Evolutionary conservation across 2,329 filamentous ascomycete genomes (phyloP), one percentile per base, ranked within the genome.

Genomic region (Curvularia hawaiiensis): DNA sequence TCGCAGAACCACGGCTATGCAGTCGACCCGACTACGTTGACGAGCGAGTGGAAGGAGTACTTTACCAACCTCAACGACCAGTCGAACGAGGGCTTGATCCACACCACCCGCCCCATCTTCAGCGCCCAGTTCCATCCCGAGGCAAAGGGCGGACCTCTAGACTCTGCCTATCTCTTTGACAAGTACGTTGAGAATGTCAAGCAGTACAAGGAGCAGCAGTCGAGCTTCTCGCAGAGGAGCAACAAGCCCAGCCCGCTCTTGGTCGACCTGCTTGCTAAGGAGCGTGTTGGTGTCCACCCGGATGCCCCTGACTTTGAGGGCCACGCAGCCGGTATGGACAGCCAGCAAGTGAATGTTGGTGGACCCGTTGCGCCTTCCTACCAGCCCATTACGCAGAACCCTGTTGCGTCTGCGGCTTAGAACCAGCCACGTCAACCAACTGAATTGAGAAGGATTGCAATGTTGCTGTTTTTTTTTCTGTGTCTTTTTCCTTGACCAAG

Each of bases 1-100:
- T 93, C 89, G 77, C 95, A 99, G 84, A 98, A 98, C 82, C 95
- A 98, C 80, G 95, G 95, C 62, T 99, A 98, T 73, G 95, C 94
- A 43, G 91, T 99, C 58, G 94, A 98, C 73, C 86, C 90, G 6
- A 84, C 85, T 58, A 97, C 92, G 11, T 83, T 99, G 40, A 87
- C 91, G 53, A 82, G 80, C 54, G 92, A 97, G 38, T 99, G 92
- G 88, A 95, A 93, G 84, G 94, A 97, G 78, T 98, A 96, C 84
- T 99, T 98, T 77, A 89, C 96, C 79, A 98, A 99, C 84, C 84
- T 98, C 66, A 99, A 98, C 79, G 95, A 99, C 75, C 91, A 92
- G 61, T 94, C 90, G 78, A 99, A 99, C 78, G 95, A 99, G 83
- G 94, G 90, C 59, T 92, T 99, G 87, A 92, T 97, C 76, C 95